Evolutionary conservation across 306 rosid genomes (phyloP).

Genomic region (Oxytropis ochrocephala): DNA sequence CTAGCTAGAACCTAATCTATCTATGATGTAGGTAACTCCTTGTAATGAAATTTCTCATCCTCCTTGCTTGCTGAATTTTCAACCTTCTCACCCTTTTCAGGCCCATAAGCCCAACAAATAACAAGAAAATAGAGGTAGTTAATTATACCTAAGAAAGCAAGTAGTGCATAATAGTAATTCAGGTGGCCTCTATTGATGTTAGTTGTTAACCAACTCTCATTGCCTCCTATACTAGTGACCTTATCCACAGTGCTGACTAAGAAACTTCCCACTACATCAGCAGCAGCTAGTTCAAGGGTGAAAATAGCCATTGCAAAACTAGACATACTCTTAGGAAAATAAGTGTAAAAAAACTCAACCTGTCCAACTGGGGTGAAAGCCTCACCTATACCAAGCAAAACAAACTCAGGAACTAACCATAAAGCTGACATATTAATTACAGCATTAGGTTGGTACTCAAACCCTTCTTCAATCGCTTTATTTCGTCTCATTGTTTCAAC

Average conservation of each 20-base stretch:
- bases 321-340: constrained; percentile 37
- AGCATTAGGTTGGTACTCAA: constrained; percentile 22
- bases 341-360: constrained; percentile 37
- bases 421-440: constrained; percentile 31
- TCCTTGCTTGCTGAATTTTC: constrained; percentile 16
- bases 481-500: constrained; percentile 30
- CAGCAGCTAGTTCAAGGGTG: constrained; percentile 28
- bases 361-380: constrained; percentile 33
- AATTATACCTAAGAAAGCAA: constrained; percentile 19
- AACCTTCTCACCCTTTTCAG: not conserved
- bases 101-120: constrained; percentile 34
- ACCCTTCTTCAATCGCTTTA: constrained; percentile 20
- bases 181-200: constrained; percentile 43
- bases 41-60: constrained; percentile 25
- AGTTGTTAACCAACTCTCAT: constrained; percentile 42
- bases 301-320: constrained; percentile 42
- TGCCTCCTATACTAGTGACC: constrained; percentile 28
- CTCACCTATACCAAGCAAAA: constrained; percentile 29
- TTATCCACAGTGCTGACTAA: constrained; percentile 29
- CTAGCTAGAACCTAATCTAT: not conserved
- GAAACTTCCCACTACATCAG: constrained; percentile 15
- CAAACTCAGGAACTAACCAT: constrained; percentile 35
- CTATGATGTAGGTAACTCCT: constrained; percentile 30
- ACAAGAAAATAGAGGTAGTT: constrained; percentile 36
- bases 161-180: constrained; percentile 34